These are phyloP conservation scores for Aspergillus floridensis DNA, from an alignment of 2,329 filamentous ascomycete genomes.

Conservation along the genomic window DNA sequence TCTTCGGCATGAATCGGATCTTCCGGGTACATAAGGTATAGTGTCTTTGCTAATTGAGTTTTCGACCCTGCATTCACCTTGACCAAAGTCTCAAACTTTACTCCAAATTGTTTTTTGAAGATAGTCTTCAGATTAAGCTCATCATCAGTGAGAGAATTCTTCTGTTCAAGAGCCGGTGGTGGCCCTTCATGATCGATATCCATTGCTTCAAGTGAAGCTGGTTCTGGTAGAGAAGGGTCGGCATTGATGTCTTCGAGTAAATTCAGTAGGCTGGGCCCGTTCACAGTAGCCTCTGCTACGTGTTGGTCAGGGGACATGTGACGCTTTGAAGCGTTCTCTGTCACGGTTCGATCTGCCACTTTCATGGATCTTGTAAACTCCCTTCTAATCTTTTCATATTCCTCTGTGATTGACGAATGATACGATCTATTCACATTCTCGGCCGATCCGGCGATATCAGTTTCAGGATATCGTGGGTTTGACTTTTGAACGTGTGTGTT, in stretches of 20 bases:
- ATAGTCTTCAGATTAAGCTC: constrained; percentile 12
- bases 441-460: not conserved
- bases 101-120: constrained; percentile 20
- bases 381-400: not conserved
- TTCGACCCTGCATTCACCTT: constrained; percentile 18
- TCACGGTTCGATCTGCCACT: not conserved
- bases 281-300: not conserved
- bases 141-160: not conserved
- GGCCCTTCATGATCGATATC: not conserved
- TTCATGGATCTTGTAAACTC: not conserved
- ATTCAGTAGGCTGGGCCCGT: not conserved
- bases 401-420: not conserved
- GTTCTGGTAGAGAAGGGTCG: not conserved
- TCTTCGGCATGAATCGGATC: constrained; percentile 21
- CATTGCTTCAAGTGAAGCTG: not conserved
- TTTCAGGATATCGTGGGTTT: not conserved
- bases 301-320: not conserved
- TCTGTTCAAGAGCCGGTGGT: not conserved
- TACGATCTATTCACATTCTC: not conserved
- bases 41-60: constrained; percentile 22
- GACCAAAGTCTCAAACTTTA: constrained; percentile 31
- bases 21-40: constrained; percentile 37
- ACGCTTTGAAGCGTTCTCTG: not conserved
- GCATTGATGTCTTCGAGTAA: not conserved
- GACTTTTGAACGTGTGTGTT: not conserved